Evolutionary conservation across 805 yeast species (phyloP), one percentile per base, ranked within the genome.

Genomic region (Zygosaccharomyces gambellarensis): DNA sequence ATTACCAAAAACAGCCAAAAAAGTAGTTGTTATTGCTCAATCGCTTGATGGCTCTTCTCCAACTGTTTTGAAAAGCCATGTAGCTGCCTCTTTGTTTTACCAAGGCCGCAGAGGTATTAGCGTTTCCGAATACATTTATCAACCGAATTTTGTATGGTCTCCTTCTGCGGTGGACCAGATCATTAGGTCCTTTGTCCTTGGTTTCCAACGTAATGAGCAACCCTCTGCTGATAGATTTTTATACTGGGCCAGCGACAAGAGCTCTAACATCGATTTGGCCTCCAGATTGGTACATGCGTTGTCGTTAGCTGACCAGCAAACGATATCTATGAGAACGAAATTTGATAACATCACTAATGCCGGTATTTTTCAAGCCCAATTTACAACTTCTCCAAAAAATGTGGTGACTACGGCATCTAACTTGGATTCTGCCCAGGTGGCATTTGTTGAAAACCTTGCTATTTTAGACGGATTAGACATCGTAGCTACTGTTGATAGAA

Each of bases 311-410:
- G 78, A 78, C 50, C 63, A 74, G 45, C 72, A 79, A 49, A 61
- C 68, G 38, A 76, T 85, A 49, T 69, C 76, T 46, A 77, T 79
- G 65, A 76, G 85, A 65, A 77, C 85, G 45, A 79, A 79, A 61
- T 88, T 73, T 60, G 96, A 92, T 67, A 90, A 87, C 65, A 64
- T 75, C 32, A 71, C 80, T 12, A 79, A 78, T 45, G 92, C 90
- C 31, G 97, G 97, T 53, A 63, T 80, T 7, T 82, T 83, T 64
- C 87, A 85, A 67, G 77, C 90, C 34, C 87, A 84, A 61, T 71
- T 85, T 45, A 67, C 73, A 25, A 70, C 77, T 5, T 52, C 64
- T 3, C 54, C 61, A n/a, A 31, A 52, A 14, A 40, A 55, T 32
- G 54, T 64, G 2, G 56, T 62, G 29, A 48, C 51, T 11, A 43